phyloP scores from a whole-genome alignment of 1,284 basidiomycete genomes.

The Grifola frondosa region DNA sequence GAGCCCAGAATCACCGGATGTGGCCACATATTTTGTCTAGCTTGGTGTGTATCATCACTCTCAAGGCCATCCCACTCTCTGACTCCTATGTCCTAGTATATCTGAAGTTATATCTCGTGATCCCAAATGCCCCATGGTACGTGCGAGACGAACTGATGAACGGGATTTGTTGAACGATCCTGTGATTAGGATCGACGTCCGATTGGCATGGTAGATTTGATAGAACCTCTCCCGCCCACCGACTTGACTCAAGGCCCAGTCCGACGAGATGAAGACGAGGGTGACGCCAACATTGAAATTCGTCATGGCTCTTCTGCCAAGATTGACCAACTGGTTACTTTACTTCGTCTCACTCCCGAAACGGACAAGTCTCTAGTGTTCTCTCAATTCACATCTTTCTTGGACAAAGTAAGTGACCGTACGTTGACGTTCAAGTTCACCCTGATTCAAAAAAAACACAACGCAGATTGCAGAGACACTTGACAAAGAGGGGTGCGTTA shows the following conservation, averaged over 20 bases:
- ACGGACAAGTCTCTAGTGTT: slow-evolving; percentile 83
- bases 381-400: slow-evolving; percentile 82
- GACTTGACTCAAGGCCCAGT: slow-evolving; percentile 62
- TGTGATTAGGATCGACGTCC: slow-evolving; percentile 64
- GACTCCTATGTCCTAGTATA: slow-evolving; percentile 45
- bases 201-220: slow-evolving; percentile 58
- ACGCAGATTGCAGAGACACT: slow-evolving; percentile 68
- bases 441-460: not conserved
- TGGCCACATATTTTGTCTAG: slow-evolving; percentile 73
- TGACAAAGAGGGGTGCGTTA: slow-evolving; percentile 57
- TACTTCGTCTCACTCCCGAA: slow-evolving; percentile 65
- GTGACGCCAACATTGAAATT: slow-evolving; percentile 42
- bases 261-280: slow-evolving; percentile 38
- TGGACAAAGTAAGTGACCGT: slow-evolving; percentile 62
- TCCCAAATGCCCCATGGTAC: slow-evolving; percentile 78
- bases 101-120: slow-evolving; percentile 65
- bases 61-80: not conserved
- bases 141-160: too few species aligned
- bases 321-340: slow-evolving; percentile 74
- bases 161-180: not conserved
- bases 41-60: slow-evolving; percentile 49
- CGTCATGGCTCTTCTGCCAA: slow-evolving; percentile 72
- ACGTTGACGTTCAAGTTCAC: not conserved
- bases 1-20: slow-evolving; percentile 81
- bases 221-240: slow-evolving; percentile 65